Percentiles rank a stretch among this genome's conserved stretches.
Conservation (phyloP, 495 filamentous ascomycete species). For the Lasiosphaeria hispida region DNA sequence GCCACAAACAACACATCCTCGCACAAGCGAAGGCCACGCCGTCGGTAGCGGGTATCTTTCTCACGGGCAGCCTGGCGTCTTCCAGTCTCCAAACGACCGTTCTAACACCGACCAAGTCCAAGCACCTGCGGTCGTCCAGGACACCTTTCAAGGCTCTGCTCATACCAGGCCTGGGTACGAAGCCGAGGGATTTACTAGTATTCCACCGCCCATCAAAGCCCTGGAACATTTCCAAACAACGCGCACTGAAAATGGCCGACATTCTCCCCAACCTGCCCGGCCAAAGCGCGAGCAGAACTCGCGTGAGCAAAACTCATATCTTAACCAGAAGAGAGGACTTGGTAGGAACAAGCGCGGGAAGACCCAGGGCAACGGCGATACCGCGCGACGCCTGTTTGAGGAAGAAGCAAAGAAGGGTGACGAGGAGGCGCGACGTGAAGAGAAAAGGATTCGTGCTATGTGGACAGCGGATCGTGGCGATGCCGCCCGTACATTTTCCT, state of each 20-base stretch:
- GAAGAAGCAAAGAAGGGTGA: conserved; percentile 27
- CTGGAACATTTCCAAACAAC: conserved; percentile 8
- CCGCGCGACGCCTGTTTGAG: conserved; percentile 10
- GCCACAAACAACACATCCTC: no score
- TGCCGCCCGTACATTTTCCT: conserved; percentile 11
- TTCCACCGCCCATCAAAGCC: not conserved
- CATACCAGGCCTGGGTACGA: not conserved
- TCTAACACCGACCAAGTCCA: no score
- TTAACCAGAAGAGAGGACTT: conserved; percentile 2
- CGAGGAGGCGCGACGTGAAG: conserved; percentile 28
- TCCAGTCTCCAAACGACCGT: no score
- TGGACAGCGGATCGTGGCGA: conserved; percentile 31
- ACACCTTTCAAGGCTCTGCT: no score
- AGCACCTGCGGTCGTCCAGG: no score
- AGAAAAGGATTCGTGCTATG: conserved; percentile 29
- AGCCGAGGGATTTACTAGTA: not conserved
- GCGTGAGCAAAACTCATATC: not conserved
- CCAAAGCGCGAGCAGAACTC: conserved; percentile 1
- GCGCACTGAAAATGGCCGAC: not conserved
- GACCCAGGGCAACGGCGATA: not conserved
- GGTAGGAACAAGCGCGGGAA: conserved; percentile 17
- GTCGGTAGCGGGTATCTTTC: no score
- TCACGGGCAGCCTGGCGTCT: no score
- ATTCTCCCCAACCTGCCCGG: conserved; percentile 10
- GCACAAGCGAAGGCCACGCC: no score